phyloP scores from a whole-genome alignment of 768 basidiomycete species.

The Leccinellum albellum region DNA sequence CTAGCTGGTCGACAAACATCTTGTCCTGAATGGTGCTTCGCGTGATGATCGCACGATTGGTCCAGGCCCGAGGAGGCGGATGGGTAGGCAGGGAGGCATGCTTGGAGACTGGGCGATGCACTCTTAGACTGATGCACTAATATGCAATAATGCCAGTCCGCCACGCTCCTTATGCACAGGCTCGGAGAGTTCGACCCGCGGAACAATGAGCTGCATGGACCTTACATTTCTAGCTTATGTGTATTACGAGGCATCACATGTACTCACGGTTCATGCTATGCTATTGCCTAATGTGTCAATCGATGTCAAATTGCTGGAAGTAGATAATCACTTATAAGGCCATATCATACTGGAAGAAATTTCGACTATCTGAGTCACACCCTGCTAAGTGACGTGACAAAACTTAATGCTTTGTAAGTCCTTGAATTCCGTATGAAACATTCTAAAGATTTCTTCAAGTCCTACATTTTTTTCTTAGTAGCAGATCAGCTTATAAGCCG shows the following conservation, averaged over 20 bases:
- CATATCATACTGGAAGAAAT: too few species aligned
- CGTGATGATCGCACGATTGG: slow-evolving; percentile 49
- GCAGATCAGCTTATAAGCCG: too few species aligned
- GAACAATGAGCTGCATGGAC: neutral
- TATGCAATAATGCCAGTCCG: neutral
- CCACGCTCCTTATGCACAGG: neutral
- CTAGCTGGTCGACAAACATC: slow-evolving; percentile 78
- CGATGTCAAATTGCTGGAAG: too few species aligned
- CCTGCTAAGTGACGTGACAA: too few species aligned
- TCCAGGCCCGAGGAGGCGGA: slow-evolving; percentile 47
- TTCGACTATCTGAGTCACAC: too few species aligned
- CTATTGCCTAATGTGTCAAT: too few species aligned
- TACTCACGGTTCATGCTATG: too few species aligned
- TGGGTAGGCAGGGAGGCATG: slow-evolving; percentile 45
- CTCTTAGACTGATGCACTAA: slow-evolving; percentile 22
- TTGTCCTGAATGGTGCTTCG: slow-evolving; percentile 51
- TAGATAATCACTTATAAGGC: too few species aligned
- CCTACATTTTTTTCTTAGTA: too few species aligned
- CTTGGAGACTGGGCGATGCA: slow-evolving; percentile 57
- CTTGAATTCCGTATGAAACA: too few species aligned
- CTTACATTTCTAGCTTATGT: neutral
- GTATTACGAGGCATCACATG: neutral
- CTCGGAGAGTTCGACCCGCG: neutral
- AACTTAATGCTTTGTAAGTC: too few species aligned
- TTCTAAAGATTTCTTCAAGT: too few species aligned